These are phyloP conservation scores for Paecilomyces sp. DNA, from an alignment of 2,329 filamentous ascomycete genomes.

Conservation along the genomic window DNA sequence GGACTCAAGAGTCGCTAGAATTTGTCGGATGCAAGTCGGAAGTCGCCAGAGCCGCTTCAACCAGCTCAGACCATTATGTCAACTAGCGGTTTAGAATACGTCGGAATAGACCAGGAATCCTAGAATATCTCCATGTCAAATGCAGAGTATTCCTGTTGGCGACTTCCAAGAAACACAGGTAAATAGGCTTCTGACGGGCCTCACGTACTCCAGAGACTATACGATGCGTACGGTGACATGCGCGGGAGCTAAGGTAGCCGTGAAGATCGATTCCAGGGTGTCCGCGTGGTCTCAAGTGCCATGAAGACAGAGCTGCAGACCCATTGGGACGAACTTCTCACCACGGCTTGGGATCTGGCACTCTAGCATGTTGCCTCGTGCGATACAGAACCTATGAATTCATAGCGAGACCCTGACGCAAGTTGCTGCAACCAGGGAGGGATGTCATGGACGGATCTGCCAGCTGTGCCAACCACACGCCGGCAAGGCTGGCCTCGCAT, in stretches of 20 bases:
- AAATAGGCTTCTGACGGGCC: not conserved
- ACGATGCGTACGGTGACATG: not conserved
- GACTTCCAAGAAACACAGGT: not conserved
- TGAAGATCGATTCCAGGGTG: not conserved
- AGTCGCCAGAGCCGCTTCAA: not conserved
- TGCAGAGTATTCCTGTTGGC: not conserved
- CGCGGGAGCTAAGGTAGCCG: not conserved
- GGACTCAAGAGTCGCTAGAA: not conserved
- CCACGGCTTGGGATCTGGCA: not conserved
- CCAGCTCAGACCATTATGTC: not conserved
- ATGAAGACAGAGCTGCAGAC: not conserved
- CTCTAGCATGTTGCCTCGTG: not conserved
- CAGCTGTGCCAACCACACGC: not conserved
- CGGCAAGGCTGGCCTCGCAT: not conserved
- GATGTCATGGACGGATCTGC: not conserved
- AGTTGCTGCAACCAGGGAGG: not conserved
- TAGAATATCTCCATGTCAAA: not conserved
- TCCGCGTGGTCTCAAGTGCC: not conserved
- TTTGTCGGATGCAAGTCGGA: not conserved
- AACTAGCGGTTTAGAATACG: not conserved
- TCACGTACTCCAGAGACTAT: not conserved
- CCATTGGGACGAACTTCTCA: not conserved
- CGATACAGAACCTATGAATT: constrained; percentile 5
- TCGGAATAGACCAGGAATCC: not conserved
- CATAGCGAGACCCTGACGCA: not conserved